phyloP scores from a whole-genome alignment of 1,284 basidiomycete genomes.

The Ganoderma boninense region DNA sequence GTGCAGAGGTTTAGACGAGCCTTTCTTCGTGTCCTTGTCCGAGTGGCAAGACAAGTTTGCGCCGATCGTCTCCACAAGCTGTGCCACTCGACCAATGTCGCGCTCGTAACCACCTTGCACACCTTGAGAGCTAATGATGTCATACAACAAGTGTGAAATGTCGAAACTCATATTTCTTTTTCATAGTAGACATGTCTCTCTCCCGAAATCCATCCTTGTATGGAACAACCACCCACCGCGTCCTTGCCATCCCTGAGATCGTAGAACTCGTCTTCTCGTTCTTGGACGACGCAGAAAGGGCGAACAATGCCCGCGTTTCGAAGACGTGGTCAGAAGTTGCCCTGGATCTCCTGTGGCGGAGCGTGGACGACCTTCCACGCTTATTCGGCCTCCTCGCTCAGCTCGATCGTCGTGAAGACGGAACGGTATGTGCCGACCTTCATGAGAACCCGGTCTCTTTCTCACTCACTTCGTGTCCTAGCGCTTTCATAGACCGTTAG shows the following conservation, averaged over 20 bases:
- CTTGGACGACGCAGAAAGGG: constrained; percentile 33
- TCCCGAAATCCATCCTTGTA: constrained; percentile 17
- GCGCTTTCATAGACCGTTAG: constrained; percentile 53
- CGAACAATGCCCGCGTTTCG: constrained; percentile 37
- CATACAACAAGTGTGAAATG: not conserved
- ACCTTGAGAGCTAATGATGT: not conserved
- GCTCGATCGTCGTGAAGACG: constrained; percentile 29
- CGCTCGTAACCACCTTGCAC: not conserved
- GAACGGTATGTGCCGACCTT: not conserved
- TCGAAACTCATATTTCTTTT: not conserved
- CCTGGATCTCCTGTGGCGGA: constrained; percentile 40
- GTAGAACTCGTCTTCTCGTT: constrained; percentile 40
- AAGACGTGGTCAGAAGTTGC: constrained; percentile 42
- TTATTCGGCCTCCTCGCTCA: constrained; percentile 58
- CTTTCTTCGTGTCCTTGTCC: not conserved
- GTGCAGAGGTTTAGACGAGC: not conserved
- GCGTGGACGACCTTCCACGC: constrained; percentile 44
- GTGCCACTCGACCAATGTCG: not conserved
- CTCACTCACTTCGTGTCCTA: constrained; percentile 26
- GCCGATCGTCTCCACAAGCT: not conserved
- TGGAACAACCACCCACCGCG: constrained; percentile 34
- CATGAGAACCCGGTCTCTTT: not conserved
- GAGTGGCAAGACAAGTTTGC: no score
- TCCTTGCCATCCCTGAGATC: constrained; percentile 43
- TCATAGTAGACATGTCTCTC: not conserved